Base-by-base conservation (phyloP, 2,329 filamentous ascomycete species). In the Rosellinia necatrix region DNA sequence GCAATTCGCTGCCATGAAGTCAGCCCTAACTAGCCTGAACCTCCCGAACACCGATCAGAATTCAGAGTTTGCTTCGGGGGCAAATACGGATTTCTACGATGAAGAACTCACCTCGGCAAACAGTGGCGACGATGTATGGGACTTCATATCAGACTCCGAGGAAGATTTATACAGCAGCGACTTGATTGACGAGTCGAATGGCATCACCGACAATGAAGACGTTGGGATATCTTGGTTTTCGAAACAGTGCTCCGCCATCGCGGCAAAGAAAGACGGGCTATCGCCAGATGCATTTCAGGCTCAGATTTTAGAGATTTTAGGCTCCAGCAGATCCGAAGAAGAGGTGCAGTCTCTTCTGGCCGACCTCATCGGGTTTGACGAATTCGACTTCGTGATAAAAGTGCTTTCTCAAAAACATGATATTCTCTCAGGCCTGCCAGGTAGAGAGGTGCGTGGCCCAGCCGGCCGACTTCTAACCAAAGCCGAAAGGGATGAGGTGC, bases 311-410 rank as follows among this genome's bases (percentile, higher is more conserved):
- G 88, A 90, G 4, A 80, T 93, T 3, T 73, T 99, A 30, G 81
- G 81, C 6, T 90, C 91, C 4, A 75, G 76, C n/a, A 75, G 72
- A 40, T 80, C 83, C 27, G 89, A 96, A 55, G 90, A 96, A 55
- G 91, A 96, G 72, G 77, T 97, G n/a, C 93, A 97, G 71, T 92
- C 92, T 69, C 86, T 88, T 35, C 80, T 99, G 30, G 91, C 90
- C 0, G 94, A 99, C 66, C 84, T 97, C 38, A 80, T 99, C 58
- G 94, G 96, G 0, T 97, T 93, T 67, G 92, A 94, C 65, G 91
- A 97, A 68, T 79, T 99, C 15, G 93, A 99, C 63, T 87, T 99
- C 66, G 88, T 97, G 49, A 92, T 92, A 60, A 91, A 97, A 60
- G 77, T 97, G n/a, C 88, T 97, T 49, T 82, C 86, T 2, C 86